These are phyloP conservation scores for Lepraria neglecta DNA, from an alignment of 495 filamentous ascomycete genomes.

Conservation along the genomic window DNA sequence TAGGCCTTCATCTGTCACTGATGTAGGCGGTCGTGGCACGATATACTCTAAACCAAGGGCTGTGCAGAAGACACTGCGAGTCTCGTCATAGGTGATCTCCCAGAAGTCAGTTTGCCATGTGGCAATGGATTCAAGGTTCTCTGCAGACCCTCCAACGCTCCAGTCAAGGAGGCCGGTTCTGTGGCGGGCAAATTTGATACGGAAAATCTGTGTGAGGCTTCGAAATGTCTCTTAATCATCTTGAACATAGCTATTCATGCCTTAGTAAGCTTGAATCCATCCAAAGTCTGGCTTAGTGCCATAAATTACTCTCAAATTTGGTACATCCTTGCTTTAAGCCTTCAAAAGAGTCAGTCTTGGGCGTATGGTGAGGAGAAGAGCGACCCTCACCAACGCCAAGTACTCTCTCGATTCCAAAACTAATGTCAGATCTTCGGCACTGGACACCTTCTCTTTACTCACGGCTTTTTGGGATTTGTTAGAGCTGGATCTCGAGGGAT, in stretches of 20 bases:
- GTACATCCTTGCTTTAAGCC: neutral
- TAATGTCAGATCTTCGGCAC: too few species aligned
- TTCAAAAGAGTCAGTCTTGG: neutral
- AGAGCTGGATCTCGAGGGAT: too few species aligned
- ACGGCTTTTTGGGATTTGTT: too few species aligned
- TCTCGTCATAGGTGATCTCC: slow-evolving; percentile 12
- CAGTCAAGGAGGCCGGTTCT: slow-evolving; percentile 8
- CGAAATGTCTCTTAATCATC: slow-evolving; percentile 12
- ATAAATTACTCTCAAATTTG: slow-evolving; percentile 25
- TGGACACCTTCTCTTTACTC: too few species aligned
- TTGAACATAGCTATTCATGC: slow-evolving; percentile 17
- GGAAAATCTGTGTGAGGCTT: slow-evolving; percentile 6
- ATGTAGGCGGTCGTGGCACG: slow-evolving; percentile 8
- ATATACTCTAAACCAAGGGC: slow-evolving; percentile 21
- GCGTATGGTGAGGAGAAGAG: neutral
- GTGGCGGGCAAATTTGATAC: slow-evolving; percentile 12
- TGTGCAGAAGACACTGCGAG: slow-evolving; percentile 7
- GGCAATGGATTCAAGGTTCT: slow-evolving; percentile 5
- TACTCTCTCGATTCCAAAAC: too few species aligned
- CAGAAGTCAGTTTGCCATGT: slow-evolving; percentile 18
- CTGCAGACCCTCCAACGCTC: neutral
- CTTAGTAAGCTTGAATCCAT: slow-evolving; percentile 1
- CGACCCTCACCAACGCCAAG: neutral
- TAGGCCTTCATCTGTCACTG: neutral
- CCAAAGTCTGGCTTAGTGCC: neutral